Base-by-base conservation (phyloP, 768 basidiomycete genomes). In the Boletus insuetus region DNA sequence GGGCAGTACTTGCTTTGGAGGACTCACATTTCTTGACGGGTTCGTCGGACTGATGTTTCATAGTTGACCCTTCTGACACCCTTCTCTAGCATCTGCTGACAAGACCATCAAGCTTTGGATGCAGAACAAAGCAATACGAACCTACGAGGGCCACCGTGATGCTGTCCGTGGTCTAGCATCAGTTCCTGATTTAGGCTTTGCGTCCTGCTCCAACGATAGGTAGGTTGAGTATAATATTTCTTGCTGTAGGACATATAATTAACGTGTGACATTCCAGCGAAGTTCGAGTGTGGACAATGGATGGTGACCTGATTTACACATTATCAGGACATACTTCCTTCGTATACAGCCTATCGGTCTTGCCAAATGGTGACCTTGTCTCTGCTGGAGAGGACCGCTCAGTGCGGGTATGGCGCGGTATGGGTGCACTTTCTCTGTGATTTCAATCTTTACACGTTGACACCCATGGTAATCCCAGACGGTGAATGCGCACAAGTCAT, bases 311-410 rank as follows among this genome's bases (percentile, higher is more conserved):
- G 44, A 77, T 88, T 51, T 87, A 88, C 66, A 83, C 85, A 0
- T 73, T 98, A n/a, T 86, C 89, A 5, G 97, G 94, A 1, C 97
- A 98, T 69, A 96, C 94, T 2, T 97, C 94, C 20, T 99, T 98
- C 69, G 93, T 98, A 14, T 99, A 98, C 74, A 87, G 89, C 53
- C 70, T 99, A 14, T 82, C 90, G 0, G 82, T 91, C 19, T 79
- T 98, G 19, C 88, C 94, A 2, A 84, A 74, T 57, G 91, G 95
- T 19, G 85, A 88, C 59, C 79, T 94, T 20, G 85, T 96, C 9
- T 93, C 90, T n/a, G 84, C 86, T 35, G 94, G 96, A 8, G 97
- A 99, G 74, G 97, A 99, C 71, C 86, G 96, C 46, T 89, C 89
- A 4, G 84, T 96, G 47, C 82, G 96, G 20, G 78, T 98, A 35